Base-by-base conservation (phyloP, 2,329 filamentous ascomycete genomes). In the Beauveria rudraprayagi region DNA sequence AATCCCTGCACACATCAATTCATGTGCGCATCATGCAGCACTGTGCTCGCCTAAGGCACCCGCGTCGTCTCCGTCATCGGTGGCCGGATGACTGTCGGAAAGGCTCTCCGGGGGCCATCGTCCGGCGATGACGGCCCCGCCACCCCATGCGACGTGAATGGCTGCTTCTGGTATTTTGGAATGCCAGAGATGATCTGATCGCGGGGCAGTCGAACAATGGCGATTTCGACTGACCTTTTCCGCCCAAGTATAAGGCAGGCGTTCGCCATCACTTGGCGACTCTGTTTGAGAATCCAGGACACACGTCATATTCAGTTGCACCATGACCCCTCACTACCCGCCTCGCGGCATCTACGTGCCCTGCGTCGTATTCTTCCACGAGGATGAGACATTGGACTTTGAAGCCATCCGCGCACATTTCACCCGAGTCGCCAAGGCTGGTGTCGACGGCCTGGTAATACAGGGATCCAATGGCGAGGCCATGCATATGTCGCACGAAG, bases 381-480 rank as follows among this genome's bases (percentile, higher is more conserved):
- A 67, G 1, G 67, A 71, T 3, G 73, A 75, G 47, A 71, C 73
- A 2, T 54, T 75, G 22, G 70, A 75, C 56, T 65, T 65, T 7
- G 62, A 66, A 8, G 68, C 70, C 2, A 69, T 74, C 53, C 69
- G 72, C 56, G 66, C 67, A 30, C 73, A 76, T 48, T 63, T 74
- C 51, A 67, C 73, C 53, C 69, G 72, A 43, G 67, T 75, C 9
- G 88, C 89, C 53, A 80, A 86, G 67, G 83, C 88, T 41, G 89
- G 89, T 62, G 85, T 92, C 56, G 82, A 86, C 26, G 89, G 90
- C 14, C 80, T 94, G 55, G 88, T 89, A 54, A 90, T 88, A 10
- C 90, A 92, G 71, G 90, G 90, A 51, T 91, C 87, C 69, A 94
- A 93, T 69, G 90, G 90, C 67, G 90, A 94, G 77, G 90, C 90